A percentile compares a stretch with the other conserved stretches of the same genome.
Conservation (phyloP, 2,329 filamentous ascomycete species). For the Calonectria pteridis region DNA sequence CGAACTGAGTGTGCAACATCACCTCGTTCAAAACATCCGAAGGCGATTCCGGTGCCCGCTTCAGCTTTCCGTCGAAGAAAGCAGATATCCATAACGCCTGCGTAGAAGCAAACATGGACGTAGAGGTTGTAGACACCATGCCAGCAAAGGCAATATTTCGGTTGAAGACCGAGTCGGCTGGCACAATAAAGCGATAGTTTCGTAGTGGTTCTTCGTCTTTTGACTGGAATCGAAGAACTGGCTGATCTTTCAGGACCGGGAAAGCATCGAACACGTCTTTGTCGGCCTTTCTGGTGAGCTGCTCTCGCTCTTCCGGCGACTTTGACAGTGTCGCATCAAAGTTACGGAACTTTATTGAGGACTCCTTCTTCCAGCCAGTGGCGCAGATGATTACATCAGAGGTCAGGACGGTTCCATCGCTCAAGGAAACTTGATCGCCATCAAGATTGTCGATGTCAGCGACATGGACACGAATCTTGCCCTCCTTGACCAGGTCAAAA, state of each 20-base stretch:
- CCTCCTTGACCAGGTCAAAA: constrained; percentile 62
- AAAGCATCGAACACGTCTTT: constrained; percentile 30
- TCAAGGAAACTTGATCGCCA: constrained; percentile 54
- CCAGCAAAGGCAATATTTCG: constrained; percentile 50
- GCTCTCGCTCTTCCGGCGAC: not conserved
- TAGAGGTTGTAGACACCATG: constrained; percentile 47
- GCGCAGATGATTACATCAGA: constrained; percentile 62
- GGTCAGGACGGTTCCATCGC: constrained; percentile 52
- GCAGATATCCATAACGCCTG: constrained; percentile 67
- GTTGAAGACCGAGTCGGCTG: constrained; percentile 25
- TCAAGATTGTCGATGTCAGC: constrained; percentile 58
- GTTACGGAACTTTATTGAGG: constrained; percentile 55
- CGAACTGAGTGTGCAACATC: constrained; percentile 74
- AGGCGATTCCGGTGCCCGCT: constrained; percentile 49
- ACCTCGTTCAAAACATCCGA: constrained; percentile 62
- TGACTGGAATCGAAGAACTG: constrained; percentile 27
- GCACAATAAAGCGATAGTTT: constrained; percentile 43
- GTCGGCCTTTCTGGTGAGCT: constrained; percentile 25
- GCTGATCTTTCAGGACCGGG: constrained; percentile 33
- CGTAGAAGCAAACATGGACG: constrained; percentile 46
- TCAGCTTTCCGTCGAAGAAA: constrained; percentile 64
- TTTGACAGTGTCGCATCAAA: constrained; percentile 8
- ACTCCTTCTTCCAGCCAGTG: constrained; percentile 64
- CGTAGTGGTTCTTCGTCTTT: constrained; percentile 34
- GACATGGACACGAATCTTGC: constrained; percentile 60